phyloP scores from a whole-genome alignment of 164 flowering plant species.

The Stephania yunnanensis region DNA sequence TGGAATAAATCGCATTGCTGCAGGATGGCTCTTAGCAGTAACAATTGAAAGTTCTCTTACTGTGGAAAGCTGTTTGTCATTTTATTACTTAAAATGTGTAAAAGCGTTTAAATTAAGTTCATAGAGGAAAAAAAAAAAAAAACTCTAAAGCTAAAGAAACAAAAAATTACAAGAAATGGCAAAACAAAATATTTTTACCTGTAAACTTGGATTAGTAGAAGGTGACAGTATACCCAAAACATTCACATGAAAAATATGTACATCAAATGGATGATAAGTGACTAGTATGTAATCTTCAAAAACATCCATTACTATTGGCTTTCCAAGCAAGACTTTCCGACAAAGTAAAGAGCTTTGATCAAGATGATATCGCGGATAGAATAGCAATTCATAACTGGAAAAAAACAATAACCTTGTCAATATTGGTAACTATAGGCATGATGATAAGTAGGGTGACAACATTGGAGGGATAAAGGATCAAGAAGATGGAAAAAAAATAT shows the following conservation, averaged over 20 bases:
- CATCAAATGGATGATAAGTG: constrained; percentile 90
- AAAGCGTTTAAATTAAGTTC: constrained; percentile 17
- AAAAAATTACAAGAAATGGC: constrained; percentile 1
- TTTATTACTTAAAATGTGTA: constrained; percentile 77
- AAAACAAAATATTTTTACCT: constrained; percentile 45
- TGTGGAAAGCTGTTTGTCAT: constrained; percentile 99
- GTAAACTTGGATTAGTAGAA: constrained; percentile 62
- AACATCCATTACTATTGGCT: constrained; percentile 97
- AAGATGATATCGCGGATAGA: constrained; percentile 97
- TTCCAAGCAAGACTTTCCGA: constrained; percentile 71
- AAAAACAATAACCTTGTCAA: background rate
- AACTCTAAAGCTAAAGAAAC: background rate
- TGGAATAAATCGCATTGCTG: constrained; percentile 91
- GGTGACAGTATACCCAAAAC: constrained; percentile 75
- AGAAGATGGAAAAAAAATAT: too few species aligned
- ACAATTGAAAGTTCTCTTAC: constrained; percentile 98
- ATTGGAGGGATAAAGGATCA: too few species aligned
- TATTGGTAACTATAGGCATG: too few species aligned
- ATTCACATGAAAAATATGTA: constrained; percentile 79
- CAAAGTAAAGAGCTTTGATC: constrained; percentile 90
- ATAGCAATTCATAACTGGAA: constrained; percentile 92
- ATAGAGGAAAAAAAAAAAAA: too few species aligned
- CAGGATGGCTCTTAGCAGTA: constrained; percentile 97
- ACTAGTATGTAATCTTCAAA: constrained; percentile 86
- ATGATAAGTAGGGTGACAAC: too few species aligned